Conservation (phyloP, 345 rosid genomes). For the Eucalyptus cloeziana region DNA sequence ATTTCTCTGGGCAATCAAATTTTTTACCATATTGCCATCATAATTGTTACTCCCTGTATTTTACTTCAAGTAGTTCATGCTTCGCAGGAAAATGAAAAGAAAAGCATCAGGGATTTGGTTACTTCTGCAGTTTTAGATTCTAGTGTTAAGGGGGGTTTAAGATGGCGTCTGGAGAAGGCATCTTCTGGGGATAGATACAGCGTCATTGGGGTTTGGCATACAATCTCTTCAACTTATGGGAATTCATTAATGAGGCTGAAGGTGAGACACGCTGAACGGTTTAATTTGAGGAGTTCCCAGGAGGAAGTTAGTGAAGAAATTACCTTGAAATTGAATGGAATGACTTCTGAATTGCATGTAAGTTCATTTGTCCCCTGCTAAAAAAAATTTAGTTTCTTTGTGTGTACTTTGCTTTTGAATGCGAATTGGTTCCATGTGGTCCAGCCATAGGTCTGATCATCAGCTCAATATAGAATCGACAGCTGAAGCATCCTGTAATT, state of each 20-base stretch:
- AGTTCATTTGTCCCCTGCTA: not conserved
- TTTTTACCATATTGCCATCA: not conserved
- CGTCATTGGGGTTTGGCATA: slow-evolving; percentile 37
- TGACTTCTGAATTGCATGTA: slow-evolving; percentile 21
- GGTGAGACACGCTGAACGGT: slow-evolving; percentile 48
- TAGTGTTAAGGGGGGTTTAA: slow-evolving; percentile 54
- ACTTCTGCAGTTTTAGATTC: slow-evolving; percentile 42
- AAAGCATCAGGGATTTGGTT: slow-evolving; percentile 27
- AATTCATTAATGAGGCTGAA: slow-evolving; percentile 29
- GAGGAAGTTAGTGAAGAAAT: slow-evolving; percentile 29
- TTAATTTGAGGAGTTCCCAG: slow-evolving; percentile 19
- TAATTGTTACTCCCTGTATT: not conserved
- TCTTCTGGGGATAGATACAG: slow-evolving; percentile 24
- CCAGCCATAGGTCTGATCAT: not conserved
- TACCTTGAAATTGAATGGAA: slow-evolving; percentile 31
- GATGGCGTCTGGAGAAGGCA: slow-evolving; percentile 44
- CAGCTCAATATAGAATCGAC: not conserved
- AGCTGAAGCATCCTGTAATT: not conserved
- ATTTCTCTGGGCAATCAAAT: not conserved
- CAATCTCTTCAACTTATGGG: slow-evolving; percentile 14
- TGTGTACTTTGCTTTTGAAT: not conserved
- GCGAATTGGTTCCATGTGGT: not conserved
- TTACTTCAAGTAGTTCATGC: not conserved
- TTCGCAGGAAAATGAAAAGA: slow-evolving; percentile 43
- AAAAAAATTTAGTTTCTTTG: not conserved